A percentile compares a stretch with the other conserved stretches of the same genome.
phyloP scores from a whole-genome alignment of 495 filamentous ascomycete species.

The Hypoxylon intermedium region DNA sequence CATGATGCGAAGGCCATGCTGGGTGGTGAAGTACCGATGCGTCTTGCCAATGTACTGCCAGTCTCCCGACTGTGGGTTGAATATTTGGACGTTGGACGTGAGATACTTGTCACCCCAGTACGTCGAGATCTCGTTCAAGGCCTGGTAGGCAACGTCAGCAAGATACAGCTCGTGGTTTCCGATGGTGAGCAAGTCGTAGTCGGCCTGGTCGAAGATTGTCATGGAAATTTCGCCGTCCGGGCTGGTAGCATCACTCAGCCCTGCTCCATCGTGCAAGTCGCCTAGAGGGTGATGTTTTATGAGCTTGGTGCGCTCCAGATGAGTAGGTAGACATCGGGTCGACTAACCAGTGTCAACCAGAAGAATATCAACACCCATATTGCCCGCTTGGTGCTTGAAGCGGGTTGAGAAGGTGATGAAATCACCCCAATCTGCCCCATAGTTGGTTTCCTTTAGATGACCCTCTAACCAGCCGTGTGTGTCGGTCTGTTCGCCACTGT shows the following conservation, averaged over 20 bases:
- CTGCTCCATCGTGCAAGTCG: slow-evolving; percentile 71
- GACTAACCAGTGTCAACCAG: slow-evolving; percentile 74
- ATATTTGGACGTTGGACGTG: slow-evolving; percentile 83
- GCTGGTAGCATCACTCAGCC: slow-evolving; percentile 79
- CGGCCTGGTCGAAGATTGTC: slow-evolving; percentile 71
- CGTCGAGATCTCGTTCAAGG: slow-evolving; percentile 47
- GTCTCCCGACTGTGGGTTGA: slow-evolving; percentile 64
- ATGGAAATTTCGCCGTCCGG: slow-evolving; percentile 77
- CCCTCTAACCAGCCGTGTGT: slow-evolving; percentile 87
- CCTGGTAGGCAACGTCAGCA: slow-evolving; percentile 47
- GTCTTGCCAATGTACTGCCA: slow-evolving; percentile 73
- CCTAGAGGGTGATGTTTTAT: slow-evolving; percentile 42
- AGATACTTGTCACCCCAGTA: slow-evolving; percentile 63
- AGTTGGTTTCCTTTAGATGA: slow-evolving; percentile 79
- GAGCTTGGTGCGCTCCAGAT: not conserved
- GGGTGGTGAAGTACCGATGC: slow-evolving; percentile 76
- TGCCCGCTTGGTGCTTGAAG: slow-evolving; percentile 70
- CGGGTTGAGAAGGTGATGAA: slow-evolving; percentile 80
- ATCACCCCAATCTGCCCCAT: slow-evolving; percentile 87
- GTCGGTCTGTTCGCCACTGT: slow-evolving; percentile 49
- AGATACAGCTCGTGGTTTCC: slow-evolving; percentile 86
- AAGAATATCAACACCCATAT: slow-evolving; percentile 72
- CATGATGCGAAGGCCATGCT: slow-evolving; percentile 73
- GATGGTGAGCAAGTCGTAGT: slow-evolving; percentile 54
- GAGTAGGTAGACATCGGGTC: slow-evolving; percentile 56